Conservation (phyloP, 352 stramenopile species). For the Aphanomyces euteiches region DNA sequence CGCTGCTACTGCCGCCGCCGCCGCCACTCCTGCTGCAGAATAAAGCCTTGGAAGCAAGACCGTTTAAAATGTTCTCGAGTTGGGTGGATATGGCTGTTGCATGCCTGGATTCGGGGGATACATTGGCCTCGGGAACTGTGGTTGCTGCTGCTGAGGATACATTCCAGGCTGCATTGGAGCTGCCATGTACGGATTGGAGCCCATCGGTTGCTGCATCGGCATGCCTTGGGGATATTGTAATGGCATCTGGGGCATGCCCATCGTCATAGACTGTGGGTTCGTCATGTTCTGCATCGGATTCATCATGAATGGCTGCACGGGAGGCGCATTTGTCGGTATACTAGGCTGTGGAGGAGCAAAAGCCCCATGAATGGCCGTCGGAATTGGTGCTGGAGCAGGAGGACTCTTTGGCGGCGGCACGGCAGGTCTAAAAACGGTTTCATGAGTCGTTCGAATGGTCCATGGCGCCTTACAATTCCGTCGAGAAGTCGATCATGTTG, state of each 20-base stretch:
- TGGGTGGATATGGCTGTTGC: not conserved
- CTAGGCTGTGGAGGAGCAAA: no score
- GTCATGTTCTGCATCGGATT: conserved; percentile 22
- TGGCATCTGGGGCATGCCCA: not conserved
- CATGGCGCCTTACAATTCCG: not conserved
- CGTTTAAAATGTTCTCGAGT: conserved; percentile 15
- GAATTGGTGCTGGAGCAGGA: not conserved
- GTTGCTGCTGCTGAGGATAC: conserved; percentile 27
- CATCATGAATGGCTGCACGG: not conserved
- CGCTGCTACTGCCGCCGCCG: conserved; percentile 23
- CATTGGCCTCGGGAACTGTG: conserved; percentile 19
- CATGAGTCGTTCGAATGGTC: not conserved
- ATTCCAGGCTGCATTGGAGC: not conserved
- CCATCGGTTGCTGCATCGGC: no score
- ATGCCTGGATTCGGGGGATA: not conserved
- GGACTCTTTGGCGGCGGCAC: conserved; percentile 3
- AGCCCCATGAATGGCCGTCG: not conserved
- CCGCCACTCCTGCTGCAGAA: conserved; percentile 16
- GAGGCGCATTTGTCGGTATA: not conserved
- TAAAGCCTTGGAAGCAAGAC: not conserved
- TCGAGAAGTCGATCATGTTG: conserved; percentile 58
- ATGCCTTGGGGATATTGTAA: no score
- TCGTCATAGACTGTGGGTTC: not conserved
- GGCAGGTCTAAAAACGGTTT: not conserved
- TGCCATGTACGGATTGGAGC: no score